Conservation (phyloP, 2,329 filamentous ascomycete species). For the Trichoderma guizhouense region DNA sequence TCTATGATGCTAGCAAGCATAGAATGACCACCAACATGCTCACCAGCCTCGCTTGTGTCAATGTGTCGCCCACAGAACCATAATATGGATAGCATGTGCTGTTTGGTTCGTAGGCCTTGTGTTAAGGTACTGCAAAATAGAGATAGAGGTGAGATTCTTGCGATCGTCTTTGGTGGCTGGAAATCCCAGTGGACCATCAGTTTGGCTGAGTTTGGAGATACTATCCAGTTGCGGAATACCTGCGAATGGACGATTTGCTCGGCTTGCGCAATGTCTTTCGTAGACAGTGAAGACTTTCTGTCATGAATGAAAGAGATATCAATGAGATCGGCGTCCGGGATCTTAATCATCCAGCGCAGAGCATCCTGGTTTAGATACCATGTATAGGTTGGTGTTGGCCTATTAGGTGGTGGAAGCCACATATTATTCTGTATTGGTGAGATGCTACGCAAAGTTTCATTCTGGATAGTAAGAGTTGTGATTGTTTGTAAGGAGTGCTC, state of each 20-base stretch:
- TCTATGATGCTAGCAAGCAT: constrained; percentile 18
- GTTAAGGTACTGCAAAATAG: background rate
- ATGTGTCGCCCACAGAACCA: background rate
- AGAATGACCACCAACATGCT: background rate
- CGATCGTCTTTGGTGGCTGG: background rate
- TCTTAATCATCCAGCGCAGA: background rate
- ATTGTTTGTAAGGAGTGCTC: background rate
- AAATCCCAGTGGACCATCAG: background rate
- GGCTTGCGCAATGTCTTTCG: background rate
- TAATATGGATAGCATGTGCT: background rate
- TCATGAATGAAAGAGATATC: background rate
- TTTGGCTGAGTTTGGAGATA: background rate
- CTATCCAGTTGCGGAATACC: background rate
- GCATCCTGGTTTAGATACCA: background rate
- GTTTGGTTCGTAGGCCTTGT: background rate
- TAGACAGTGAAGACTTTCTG: background rate
- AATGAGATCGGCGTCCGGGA: background rate
- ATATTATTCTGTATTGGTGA: background rate
- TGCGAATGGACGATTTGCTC: background rate
- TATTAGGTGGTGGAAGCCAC: background rate
- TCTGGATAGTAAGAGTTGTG: background rate
- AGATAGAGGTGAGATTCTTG: background rate
- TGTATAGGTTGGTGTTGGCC: background rate
- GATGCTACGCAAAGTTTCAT: background rate
- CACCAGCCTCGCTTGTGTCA: background rate